Conservation (phyloP, 2,329 filamentous ascomycete genomes). For the Fusarium sp. region DNA sequence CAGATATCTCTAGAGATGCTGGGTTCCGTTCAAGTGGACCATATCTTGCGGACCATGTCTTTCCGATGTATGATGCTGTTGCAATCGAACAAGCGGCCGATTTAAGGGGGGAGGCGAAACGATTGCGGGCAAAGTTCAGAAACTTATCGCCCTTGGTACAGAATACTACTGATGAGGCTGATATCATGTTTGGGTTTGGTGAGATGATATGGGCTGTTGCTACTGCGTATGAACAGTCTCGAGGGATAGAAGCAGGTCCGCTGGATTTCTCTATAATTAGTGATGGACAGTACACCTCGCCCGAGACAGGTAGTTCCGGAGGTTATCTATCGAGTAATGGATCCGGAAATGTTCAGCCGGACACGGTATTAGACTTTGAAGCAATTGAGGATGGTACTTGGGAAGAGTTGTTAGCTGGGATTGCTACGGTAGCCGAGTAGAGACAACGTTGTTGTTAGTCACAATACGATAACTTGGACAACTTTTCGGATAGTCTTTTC, state of each 20-base stretch:
- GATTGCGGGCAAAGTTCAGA: slow-evolving; percentile 8
- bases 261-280: background rate
- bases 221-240: slow-evolving; percentile 2
- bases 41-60: background rate
- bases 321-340: slow-evolving; percentile 16
- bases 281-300: background rate
- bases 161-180: background rate
- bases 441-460: background rate
- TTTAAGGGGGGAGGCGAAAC: background rate
- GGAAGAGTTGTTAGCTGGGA: slow-evolving; percentile 12
- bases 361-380: background rate
- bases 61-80: background rate
- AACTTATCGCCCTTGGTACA: background rate
- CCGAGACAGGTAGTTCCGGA: background rate
- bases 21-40: background rate
- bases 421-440: background rate
- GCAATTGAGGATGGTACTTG: slow-evolving; percentile 9
- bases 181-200: slow-evolving; percentile 11
- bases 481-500: background rate
- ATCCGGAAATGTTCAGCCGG: background rate
- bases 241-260: background rate
- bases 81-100: slow-evolving; percentile 6
- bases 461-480: background rate
- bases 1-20: background rate
- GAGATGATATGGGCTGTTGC: slow-evolving; percentile 22